phyloP scores from a whole-genome alignment of 2,329 filamentous ascomycete species.

The Penicillium rolfsii region DNA sequence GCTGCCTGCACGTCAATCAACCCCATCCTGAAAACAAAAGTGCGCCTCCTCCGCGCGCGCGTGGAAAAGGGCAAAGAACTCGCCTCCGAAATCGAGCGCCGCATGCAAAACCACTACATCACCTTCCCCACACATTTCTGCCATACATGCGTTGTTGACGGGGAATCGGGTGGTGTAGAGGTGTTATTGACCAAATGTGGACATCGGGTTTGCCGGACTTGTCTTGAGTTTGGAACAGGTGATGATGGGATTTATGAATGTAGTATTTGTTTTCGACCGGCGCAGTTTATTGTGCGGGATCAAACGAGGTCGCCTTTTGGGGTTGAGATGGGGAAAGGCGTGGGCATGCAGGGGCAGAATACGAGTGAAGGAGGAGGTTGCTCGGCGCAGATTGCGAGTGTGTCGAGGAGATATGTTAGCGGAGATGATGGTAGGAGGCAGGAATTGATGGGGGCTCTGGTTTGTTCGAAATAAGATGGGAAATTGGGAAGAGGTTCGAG shows the following conservation, averaged over 20 bases:
- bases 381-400: conserved; percentile 8
- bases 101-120: conserved; percentile 18
- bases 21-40: conserved; percentile 10
- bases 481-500: neutral
- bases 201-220: conserved; percentile 28
- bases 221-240: conserved; percentile 22
- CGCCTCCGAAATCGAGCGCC: conserved; percentile 27
- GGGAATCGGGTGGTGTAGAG: conserved; percentile 13
- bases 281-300: conserved; percentile 14
- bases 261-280: conserved; percentile 26
- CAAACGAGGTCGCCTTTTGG: conserved; percentile 8
- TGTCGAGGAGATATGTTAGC: conserved; percentile 2
- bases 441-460: neutral
- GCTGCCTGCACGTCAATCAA: neutral
- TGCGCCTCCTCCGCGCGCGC: conserved; percentile 25
- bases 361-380: neutral
- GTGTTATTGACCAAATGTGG: conserved; percentile 28
- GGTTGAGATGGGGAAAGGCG: neutral
- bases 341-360: neutral
- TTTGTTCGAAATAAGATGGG: neutral
- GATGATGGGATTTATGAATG: conserved; percentile 25
- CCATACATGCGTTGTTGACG: conserved; percentile 27
- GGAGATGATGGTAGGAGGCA: neutral
- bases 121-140: conserved; percentile 30
- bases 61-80: conserved; percentile 33